Percentiles rank a stretch among this genome's conserved stretches.
These are phyloP conservation scores for Trypanosoma cruzi DNA, from an alignment of 208 protist species.

Conservation along the genomic window DNA sequence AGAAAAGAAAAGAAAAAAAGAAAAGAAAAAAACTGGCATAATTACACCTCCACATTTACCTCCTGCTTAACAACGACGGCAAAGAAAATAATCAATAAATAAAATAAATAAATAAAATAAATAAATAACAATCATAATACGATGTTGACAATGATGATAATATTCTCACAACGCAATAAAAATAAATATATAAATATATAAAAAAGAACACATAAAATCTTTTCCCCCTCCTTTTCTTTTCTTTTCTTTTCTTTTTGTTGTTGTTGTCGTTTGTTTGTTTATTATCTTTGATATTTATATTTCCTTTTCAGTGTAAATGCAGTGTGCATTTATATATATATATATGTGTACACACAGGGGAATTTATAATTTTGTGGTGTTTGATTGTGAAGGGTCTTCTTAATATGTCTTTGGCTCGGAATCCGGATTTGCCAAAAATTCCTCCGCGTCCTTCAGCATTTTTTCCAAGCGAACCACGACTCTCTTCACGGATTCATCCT, in stretches of 20 bases:
- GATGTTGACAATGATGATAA: too few relatives aligned
- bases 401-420: conserved; percentile 54
- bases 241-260: conserved; percentile 11
- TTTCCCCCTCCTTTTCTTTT: too few relatives aligned
- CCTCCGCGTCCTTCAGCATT: conserved; percentile 83
- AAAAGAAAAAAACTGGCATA: too few relatives aligned
- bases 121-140: conserved; percentile 6
- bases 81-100: too few relatives aligned
- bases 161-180: conserved; percentile 4
- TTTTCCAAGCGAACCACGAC: conserved; percentile 50
- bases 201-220: too few relatives aligned
- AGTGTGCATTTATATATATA: not conserved
- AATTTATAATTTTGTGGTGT: too few relatives aligned
- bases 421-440: conserved; percentile 39
- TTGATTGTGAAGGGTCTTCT: conserved; percentile 14
- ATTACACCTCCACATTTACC: too few relatives aligned
- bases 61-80: too few relatives aligned
- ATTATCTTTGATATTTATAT: too few relatives aligned
- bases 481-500: conserved; percentile 37
- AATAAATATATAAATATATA: conserved; percentile 9
- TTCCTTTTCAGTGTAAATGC: not conserved
- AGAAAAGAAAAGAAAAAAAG: too few relatives aligned
- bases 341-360: not conserved
- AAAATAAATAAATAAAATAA: conserved; percentile 15
- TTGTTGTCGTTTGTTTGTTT: too few relatives aligned